Evolutionary conservation across 768 basidiomycete species (phyloP).

Genomic region (Leccinum barrowsii): DNA sequence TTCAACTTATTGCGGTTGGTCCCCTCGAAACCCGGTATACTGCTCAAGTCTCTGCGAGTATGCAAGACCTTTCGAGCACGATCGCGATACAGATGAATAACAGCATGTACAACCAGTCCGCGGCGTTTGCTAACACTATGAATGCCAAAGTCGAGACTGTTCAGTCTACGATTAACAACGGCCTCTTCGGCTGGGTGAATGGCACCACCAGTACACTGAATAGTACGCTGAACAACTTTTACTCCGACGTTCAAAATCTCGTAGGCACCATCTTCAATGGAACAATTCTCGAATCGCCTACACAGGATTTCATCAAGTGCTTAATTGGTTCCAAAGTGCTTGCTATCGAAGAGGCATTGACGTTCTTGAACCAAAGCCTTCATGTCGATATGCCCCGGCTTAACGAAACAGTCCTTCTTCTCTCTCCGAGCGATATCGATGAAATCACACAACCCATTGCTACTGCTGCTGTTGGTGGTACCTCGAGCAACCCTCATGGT

Average conservation of each 20-base stretch:
- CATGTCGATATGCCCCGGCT: slow-evolving; percentile 76
- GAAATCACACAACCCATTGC: slow-evolving; percentile 80
- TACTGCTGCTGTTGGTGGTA: slow-evolving; percentile 71
- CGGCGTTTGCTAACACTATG: slow-evolving; percentile 70
- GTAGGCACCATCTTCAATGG: slow-evolving; percentile 81
- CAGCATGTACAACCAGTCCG: slow-evolving; percentile 80
- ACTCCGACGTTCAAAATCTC: slow-evolving; percentile 74
- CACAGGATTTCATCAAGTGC: slow-evolving; percentile 85
- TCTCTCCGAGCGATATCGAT: slow-evolving; percentile 67
- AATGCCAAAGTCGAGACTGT: slow-evolving; percentile 68
- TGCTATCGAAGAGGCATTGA: slow-evolving; percentile 82
- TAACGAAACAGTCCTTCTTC: slow-evolving; percentile 68
- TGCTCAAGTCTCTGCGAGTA: slow-evolving; percentile 56
- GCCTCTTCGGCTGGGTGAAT: slow-evolving; percentile 94
- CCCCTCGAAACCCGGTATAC: slow-evolving; percentile 70
- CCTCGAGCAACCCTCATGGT: slow-evolving; percentile 48
- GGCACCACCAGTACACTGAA: slow-evolving; percentile 86
- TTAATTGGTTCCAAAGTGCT: slow-evolving; percentile 89
- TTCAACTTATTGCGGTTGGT: slow-evolving; percentile 78
- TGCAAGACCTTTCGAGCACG: slow-evolving; percentile 61
- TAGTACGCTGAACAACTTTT: slow-evolving; percentile 80
- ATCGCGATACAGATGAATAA: slow-evolving; percentile 77
- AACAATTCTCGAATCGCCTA: slow-evolving; percentile 76
- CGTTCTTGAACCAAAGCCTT: slow-evolving; percentile 88
- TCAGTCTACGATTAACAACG: slow-evolving; percentile 78